These are phyloP conservation scores for Pezicula carpinea DNA, from an alignment of 2,329 filamentous ascomycete species.

Conservation along the genomic window DNA sequence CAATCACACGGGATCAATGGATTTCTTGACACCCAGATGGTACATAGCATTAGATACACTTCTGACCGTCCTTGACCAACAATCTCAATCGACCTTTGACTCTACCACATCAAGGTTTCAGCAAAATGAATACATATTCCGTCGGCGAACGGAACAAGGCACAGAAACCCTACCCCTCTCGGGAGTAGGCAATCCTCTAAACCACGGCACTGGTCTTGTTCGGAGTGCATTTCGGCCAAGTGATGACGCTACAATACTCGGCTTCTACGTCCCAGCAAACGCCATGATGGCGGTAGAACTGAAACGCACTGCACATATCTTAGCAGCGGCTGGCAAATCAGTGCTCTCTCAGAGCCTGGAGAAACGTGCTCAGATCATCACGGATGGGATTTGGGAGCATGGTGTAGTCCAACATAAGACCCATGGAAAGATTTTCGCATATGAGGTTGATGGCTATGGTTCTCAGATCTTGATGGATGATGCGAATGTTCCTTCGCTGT, in stretches of 20 bases:
- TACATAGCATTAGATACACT: slow-evolving; percentile 71
- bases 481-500: slow-evolving; percentile 77
- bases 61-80: slow-evolving; percentile 68
- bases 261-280: slow-evolving; percentile 92
- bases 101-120: slow-evolving; percentile 56
- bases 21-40: slow-evolving; percentile 78
- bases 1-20: slow-evolving; percentile 69
- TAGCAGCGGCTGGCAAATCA: slow-evolving; percentile 52
- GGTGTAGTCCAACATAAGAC: slow-evolving; percentile 72
- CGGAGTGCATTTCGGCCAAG: slow-evolving; percentile 91
- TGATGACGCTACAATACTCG: slow-evolving; percentile 90
- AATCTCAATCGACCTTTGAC: slow-evolving; percentile 79
- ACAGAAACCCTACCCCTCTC: slow-evolving; percentile 84
- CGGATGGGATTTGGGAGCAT: slow-evolving; percentile 76
- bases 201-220: slow-evolving; percentile 76
- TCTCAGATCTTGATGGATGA: slow-evolving; percentile 84
- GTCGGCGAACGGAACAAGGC: slow-evolving; percentile 70
- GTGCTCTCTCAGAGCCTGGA: slow-evolving; percentile 53
- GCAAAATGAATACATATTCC: slow-evolving; percentile 82
- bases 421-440: slow-evolving; percentile 78
- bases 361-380: slow-evolving; percentile 57
- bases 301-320: slow-evolving; percentile 64
- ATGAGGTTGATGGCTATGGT: slow-evolving; percentile 84
- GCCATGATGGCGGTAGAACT: slow-evolving; percentile 94
- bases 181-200: slow-evolving; percentile 89